A percentile compares a stretch with the other conserved stretches of the same genome.
Conservation (phyloP, 805 yeast species). For the Wickerhamiella musiphila region DNA sequence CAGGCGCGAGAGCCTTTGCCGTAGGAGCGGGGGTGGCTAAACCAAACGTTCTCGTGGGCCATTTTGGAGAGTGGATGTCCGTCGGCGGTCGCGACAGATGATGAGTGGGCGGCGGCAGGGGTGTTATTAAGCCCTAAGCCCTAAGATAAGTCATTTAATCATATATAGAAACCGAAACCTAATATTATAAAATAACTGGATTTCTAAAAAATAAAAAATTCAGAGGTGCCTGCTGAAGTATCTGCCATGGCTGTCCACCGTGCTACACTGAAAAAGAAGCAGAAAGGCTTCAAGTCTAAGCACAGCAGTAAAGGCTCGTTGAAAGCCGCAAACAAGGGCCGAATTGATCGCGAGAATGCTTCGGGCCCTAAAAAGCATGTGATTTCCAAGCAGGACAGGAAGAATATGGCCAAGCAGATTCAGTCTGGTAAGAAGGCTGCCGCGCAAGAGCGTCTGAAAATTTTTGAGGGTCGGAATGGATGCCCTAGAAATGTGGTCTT, state of each 20-base stretch:
- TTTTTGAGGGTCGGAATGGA: conserved; percentile 67
- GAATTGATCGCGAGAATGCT: conserved; percentile 49
- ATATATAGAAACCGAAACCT: neutral
- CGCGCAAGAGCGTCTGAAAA: conserved; percentile 38
- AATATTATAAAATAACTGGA: neutral
- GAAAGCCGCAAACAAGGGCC: conserved; percentile 65
- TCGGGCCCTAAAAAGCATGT: conserved; percentile 24
- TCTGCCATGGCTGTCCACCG: conserved; percentile 52
- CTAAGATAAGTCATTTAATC: neutral
- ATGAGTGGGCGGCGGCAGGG: conserved; percentile 2
- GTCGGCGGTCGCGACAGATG: neutral
- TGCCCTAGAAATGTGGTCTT: conserved; percentile 74
- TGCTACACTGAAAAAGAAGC: conserved; percentile 63
- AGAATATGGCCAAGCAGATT: conserved; percentile 60
- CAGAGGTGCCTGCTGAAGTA: no score
- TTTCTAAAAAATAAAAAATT: neutral
- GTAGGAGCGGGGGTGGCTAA: conserved; percentile 99
- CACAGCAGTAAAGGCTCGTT: conserved; percentile 81
- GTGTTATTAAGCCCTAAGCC: conserved; percentile 1
- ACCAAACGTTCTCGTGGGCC: conserved; percentile 99
- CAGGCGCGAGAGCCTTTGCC: conserved; percentile 99
- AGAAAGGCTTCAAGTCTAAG: conserved; percentile 79
- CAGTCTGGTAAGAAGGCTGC: conserved; percentile 51
- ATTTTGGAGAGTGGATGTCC: conserved; percentile 32
- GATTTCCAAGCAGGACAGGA: conserved; percentile 44